phyloP scores from a whole-genome alignment of 345 rosid genomes.

The Hypericum perforatum region DNA sequence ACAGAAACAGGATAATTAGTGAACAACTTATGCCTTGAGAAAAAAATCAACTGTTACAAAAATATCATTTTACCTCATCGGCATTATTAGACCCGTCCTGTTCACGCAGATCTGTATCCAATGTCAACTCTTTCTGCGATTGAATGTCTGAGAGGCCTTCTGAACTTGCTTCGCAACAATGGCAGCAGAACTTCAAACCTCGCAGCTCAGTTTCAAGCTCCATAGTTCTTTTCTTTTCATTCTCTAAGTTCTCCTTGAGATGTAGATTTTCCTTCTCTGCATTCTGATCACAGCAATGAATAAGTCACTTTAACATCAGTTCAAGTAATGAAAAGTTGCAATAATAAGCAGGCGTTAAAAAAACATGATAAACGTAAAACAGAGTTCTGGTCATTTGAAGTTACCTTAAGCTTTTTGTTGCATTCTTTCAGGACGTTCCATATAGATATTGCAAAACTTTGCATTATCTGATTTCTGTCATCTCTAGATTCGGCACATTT shows the following conservation, averaged over 20 bases:
- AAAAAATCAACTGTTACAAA: not conserved
- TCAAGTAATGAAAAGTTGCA: too few relatives aligned
- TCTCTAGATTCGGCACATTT: slow-evolving; percentile 19
- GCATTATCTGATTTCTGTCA: slow-evolving; percentile 43
- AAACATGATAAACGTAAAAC: too few relatives aligned
- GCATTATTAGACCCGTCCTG: slow-evolving; percentile 8
- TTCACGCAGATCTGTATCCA: slow-evolving; percentile 14
- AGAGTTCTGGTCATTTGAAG: not conserved
- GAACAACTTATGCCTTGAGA: not conserved
- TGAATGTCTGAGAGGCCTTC: slow-evolving; percentile 16
- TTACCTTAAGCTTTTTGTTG: slow-evolving; percentile 62
- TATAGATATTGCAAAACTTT: slow-evolving; percentile 58
- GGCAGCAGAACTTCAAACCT: slow-evolving; percentile 37
- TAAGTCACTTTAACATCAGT: not conserved
- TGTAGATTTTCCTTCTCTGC: slow-evolving; percentile 49
- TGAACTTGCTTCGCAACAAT: slow-evolving; percentile 22
- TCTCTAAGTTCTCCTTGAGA: slow-evolving; percentile 39
- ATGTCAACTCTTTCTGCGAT: slow-evolving; percentile 16
- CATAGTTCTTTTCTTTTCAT: slow-evolving; percentile 37
- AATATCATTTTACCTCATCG: slow-evolving; percentile 26
- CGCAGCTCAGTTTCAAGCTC: slow-evolving; percentile 47
- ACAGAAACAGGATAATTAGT: not conserved
- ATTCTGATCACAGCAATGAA: slow-evolving; percentile 27
- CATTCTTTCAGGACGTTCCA: slow-evolving; percentile 76
- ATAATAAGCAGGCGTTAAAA: too few relatives aligned